Conservation (phyloP, 345 rosid species). For the Psidium guajava region DNA sequence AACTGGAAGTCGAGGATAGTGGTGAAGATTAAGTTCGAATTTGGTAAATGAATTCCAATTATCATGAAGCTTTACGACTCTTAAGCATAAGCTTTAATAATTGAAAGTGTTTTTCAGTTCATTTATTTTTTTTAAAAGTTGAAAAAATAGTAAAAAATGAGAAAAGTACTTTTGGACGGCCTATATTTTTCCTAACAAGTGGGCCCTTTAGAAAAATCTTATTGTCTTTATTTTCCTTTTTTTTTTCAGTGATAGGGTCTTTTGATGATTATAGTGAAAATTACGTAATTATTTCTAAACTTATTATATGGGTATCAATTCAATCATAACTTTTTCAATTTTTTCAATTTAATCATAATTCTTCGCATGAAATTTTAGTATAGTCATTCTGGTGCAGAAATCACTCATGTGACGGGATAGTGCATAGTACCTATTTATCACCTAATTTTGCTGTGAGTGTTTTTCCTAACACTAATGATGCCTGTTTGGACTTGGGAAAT, state of each 20-base stretch:
- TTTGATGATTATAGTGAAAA: not conserved
- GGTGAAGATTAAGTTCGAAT: not conserved
- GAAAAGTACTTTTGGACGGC: too few relatives aligned
- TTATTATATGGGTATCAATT: accelerated
- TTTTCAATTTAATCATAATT: not conserved
- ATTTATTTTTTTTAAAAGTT: too few relatives aligned
- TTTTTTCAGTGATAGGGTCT: not conserved
- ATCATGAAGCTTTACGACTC: not conserved
- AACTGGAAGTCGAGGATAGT: not conserved
- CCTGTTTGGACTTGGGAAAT: not conserved
- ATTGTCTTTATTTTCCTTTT: not conserved
- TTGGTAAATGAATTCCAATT: not conserved
- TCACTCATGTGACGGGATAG: not conserved
- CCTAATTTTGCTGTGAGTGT: not conserved
- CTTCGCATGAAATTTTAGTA: not conserved
- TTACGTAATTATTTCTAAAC: not conserved
- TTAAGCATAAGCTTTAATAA: not conserved
- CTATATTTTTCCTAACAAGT: not conserved
- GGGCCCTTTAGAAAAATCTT: not conserved
- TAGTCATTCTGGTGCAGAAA: accelerated
- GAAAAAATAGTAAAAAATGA: too few relatives aligned
- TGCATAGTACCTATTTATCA: too few relatives aligned
- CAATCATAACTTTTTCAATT: not conserved
- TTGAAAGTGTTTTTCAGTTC: too few relatives aligned
- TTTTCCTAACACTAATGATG: not conserved